Evolutionary conservation across 2,329 filamentous ascomycete genomes (phyloP).

Genomic region (Pseudogymnoascus sp.): DNA sequence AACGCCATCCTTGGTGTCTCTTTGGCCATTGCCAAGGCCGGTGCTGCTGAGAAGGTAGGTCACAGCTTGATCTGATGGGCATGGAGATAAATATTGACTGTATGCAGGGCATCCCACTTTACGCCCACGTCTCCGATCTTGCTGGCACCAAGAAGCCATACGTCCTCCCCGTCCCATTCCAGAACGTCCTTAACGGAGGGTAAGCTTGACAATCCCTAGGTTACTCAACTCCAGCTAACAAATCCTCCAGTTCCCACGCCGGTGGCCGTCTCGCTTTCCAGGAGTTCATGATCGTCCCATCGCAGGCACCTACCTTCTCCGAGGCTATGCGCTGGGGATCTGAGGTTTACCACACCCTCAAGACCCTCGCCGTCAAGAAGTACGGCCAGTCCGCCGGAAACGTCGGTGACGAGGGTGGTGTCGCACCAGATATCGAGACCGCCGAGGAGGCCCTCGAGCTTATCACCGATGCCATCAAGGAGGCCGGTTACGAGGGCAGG

Average conservation of each 20-base stretch:
- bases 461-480: constrained; percentile 88
- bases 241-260: constrained; percentile 69
- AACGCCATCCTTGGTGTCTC: constrained; percentile 84
- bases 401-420: constrained; percentile 98
- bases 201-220: constrained; percentile 28
- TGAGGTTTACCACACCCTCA: constrained; percentile 98
- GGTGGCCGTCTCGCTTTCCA: constrained; percentile 94
- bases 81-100: constrained; percentile 7
- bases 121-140: constrained; percentile 81
- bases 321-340: constrained; percentile 95
- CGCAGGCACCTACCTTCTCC: constrained; percentile 80
- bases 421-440: constrained; percentile 97
- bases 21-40: constrained; percentile 80
- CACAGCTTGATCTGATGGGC: constrained; percentile 16
- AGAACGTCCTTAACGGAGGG: constrained; percentile 83
- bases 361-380: constrained; percentile 96
- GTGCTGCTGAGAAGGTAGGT: constrained; percentile 73
- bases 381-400: constrained; percentile 99
- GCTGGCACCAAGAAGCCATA: constrained; percentile 88
- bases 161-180: constrained; percentile 84
- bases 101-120: constrained; percentile 66
- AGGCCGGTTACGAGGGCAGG: constrained; percentile 91
- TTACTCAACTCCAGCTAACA: constrained; percentile 18
- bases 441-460: constrained; percentile 94
- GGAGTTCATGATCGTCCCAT: constrained; percentile 92